Conservation (phyloP, 345 rosid species). For the Cardiospermum halicacabum region DNA sequence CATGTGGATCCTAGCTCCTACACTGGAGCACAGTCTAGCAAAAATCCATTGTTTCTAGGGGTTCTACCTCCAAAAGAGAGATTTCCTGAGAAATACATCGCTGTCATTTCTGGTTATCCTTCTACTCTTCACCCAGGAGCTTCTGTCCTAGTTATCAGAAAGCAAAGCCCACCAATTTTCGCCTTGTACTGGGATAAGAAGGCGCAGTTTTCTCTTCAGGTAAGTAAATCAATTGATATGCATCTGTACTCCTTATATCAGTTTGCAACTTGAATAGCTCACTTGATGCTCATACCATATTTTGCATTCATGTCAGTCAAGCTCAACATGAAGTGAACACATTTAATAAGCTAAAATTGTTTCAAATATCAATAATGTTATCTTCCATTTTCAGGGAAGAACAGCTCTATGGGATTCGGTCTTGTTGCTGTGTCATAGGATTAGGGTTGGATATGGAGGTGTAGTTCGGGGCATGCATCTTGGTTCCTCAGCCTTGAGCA, state of each 20-base stretch:
- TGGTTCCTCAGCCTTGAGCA: slow-evolving; percentile 73
- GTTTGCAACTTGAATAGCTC: not conserved
- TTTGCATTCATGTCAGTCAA: not conserved
- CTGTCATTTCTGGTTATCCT: slow-evolving; percentile 65
- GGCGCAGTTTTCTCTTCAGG: slow-evolving; percentile 82
- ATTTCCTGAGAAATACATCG: slow-evolving; percentile 85
- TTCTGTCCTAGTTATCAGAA: slow-evolving; percentile 65
- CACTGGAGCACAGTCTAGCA: slow-evolving; percentile 80
- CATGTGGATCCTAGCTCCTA: slow-evolving; percentile 85
- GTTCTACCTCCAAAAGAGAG: slow-evolving; percentile 83
- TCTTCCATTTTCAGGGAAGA: slow-evolving; percentile 60
- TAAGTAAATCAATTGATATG: slow-evolving; percentile 19
- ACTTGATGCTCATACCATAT: not conserved
- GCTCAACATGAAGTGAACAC: not conserved
- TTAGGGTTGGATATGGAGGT: slow-evolving; percentile 74
- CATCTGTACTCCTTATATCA: not conserved
- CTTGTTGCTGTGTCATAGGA: slow-evolving; percentile 69
- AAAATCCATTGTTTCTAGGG: slow-evolving; percentile 82
- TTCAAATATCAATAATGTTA: slow-evolving; percentile 7
- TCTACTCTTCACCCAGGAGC: slow-evolving; percentile 86
- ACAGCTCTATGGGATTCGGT: slow-evolving; percentile 88
- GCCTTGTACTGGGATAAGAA: slow-evolving; percentile 95
- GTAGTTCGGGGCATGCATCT: slow-evolving; percentile 84
- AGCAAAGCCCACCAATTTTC: slow-evolving; percentile 61
- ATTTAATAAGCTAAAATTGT: not conserved